Conservation (phyloP, 495 filamentous ascomycete species). For the Chaetomidium leptoderma region DNA sequence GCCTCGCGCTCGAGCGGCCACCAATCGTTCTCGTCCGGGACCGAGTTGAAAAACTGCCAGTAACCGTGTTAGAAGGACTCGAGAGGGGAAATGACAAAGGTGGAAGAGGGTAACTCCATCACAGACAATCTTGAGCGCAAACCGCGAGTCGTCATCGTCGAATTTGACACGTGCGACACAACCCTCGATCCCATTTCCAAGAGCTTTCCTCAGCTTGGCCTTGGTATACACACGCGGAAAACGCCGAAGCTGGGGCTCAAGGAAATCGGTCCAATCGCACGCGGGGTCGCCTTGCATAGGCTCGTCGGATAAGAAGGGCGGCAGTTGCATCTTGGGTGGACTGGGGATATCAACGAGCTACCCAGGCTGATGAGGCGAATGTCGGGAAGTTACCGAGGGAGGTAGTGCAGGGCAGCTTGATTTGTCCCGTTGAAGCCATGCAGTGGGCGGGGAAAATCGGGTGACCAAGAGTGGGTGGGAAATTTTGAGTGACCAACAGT, state of each 20-base stretch:
- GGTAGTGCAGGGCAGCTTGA: too few relatives aligned
- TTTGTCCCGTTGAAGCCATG: too few relatives aligned
- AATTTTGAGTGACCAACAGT: too few relatives aligned
- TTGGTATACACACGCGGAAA: neutral
- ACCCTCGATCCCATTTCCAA: neutral
- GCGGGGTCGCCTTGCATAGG: neutral
- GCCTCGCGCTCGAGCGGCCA: conserved; percentile 16
- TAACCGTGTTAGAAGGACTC: neutral
- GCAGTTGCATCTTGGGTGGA: neutral
- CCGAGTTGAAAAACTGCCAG: neutral
- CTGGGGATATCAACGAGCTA: neutral
- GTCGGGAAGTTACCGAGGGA: too few relatives aligned
- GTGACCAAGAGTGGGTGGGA: too few relatives aligned
- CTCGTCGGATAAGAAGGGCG: neutral
- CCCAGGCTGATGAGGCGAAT: too few relatives aligned
- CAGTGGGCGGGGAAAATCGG: too few relatives aligned
- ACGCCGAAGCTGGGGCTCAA: neutral
- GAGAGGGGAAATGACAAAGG: too few relatives aligned
- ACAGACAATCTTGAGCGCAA: conserved; percentile 7
- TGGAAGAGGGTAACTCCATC: neutral
- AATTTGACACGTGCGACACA: neutral
- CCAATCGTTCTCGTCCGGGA: neutral
- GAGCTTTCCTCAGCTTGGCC: neutral
- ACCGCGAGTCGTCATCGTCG: neutral
- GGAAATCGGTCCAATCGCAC: neutral